Conservation (phyloP, 495 filamentous ascomycete genomes). For the Diplogelasinospora grovesii region DNA sequence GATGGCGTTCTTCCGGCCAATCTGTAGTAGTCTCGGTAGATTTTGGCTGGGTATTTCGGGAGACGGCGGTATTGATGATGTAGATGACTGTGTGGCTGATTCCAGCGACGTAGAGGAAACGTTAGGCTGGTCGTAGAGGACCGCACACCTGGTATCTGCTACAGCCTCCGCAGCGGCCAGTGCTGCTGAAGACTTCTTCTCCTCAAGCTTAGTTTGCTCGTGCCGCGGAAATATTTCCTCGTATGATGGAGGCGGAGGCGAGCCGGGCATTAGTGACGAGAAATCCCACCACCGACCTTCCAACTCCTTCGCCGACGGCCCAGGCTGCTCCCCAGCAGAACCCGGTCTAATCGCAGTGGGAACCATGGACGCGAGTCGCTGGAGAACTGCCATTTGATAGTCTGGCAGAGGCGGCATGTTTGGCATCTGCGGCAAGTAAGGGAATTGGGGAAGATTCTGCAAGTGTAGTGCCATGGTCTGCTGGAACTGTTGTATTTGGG, state of each 20-base stretch:
- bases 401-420: slow-evolving; percentile 57
- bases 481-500: slow-evolving; percentile 75
- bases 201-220: slow-evolving; percentile 27
- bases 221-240: slow-evolving; percentile 65
- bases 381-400: slow-evolving; percentile 61
- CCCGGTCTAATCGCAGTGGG: slow-evolving; percentile 45
- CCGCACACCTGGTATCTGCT: slow-evolving; percentile 60
- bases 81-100: too few species aligned
- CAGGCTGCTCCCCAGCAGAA: slow-evolving; percentile 26
- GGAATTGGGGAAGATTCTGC: slow-evolving; percentile 25
- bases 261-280: slow-evolving; percentile 36
- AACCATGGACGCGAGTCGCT: slow-evolving; percentile 69
- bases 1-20: slow-evolving; percentile 44
- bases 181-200: slow-evolving; percentile 56
- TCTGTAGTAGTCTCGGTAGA: slow-evolving; percentile 42
- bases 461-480: slow-evolving; percentile 49
- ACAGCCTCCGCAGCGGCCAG: slow-evolving; percentile 58
- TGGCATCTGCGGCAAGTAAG: slow-evolving; percentile 24
- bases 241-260: slow-evolving; percentile 64
- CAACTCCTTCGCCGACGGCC: slow-evolving; percentile 40
- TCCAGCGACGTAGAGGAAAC: too few species aligned
- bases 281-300: slow-evolving; percentile 67
- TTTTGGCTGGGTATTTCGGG: slow-evolving; percentile 7
- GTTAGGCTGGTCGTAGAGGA: slow-evolving; percentile 45
- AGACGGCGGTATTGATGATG: too few species aligned